Base-by-base conservation (phyloP, 169 alveolate genomes). In the Cryptosporidium ryanae region DNA sequence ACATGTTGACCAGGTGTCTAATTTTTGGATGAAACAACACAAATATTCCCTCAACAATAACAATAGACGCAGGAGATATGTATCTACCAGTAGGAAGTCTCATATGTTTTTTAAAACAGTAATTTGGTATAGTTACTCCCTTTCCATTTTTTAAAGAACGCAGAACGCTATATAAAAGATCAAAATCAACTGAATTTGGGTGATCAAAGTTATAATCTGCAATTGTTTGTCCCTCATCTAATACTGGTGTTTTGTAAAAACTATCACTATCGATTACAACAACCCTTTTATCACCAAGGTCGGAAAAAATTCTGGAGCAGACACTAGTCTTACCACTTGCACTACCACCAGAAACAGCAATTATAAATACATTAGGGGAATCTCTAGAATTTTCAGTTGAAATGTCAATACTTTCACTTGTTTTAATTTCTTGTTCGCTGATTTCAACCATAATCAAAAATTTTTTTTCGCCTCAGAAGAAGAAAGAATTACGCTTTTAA, bases 171-270 rank as follows among this genome's bases (percentile, higher is more conserved):
- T 63, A 82, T 25, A 91, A 82, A 27, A 81, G 68, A 44, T 92
- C 96, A 65, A 92, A 93, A 66, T 93, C 96, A 27, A 94, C 57
- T 8, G 96, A 93, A 61, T 94, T 91, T 1, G 97, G 97, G 59
- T 90, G 95, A 81, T 94, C 96, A 82, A 91, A 95, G 83, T 95
- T 93, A 90, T 93, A 94, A 32, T 92, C 89, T 31, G 65, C 84
- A 8, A 90, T 87, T 54, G 91, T 82, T 43, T 84, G 90, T 25
- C 89, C 94, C 23, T 94, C 94, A n/a, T 83, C 93, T 61, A 91
- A 68, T 8, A 94, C 67, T 2, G 93, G 91, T 15, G 90, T 91
- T 65, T 87, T 90, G 66, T 94, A 94, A 84, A 90, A 94, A 64
- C 92, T 81, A 64, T 93, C 96, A 18, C 83, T 54, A 31, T 92